Evolutionary conservation across 2,329 filamentous ascomycete species (phyloP).

Genomic region (Gaeumannomyces sp.): DNA sequence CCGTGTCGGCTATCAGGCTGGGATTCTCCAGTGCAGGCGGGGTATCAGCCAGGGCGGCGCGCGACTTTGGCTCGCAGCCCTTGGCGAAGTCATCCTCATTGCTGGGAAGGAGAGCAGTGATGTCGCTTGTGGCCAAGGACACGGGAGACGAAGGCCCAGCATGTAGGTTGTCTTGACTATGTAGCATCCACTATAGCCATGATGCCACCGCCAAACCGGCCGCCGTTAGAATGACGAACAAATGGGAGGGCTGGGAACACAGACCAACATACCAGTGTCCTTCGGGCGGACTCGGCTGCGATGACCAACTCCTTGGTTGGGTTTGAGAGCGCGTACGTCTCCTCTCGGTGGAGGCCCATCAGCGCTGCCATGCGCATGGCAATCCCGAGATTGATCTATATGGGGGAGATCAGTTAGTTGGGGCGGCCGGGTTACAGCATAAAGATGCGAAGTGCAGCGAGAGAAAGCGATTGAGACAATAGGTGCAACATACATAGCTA

Average conservation of each 20-base stretch:
- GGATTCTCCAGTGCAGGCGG: slow-evolving; percentile 42
- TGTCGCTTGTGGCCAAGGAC: slow-evolving; percentile 45
- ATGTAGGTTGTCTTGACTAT: slow-evolving; percentile 52
- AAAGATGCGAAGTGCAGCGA: no score
- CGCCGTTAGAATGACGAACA: no score
- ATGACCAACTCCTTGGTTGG: slow-evolving; percentile 39
- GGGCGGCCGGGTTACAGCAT: neutral
- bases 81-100: slow-evolving; percentile 45
- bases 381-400: slow-evolving; percentile 49
- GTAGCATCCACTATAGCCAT: slow-evolving; percentile 47
- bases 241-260: slow-evolving; percentile 6
- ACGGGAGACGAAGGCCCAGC: slow-evolving; percentile 46
- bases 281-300: slow-evolving; percentile 48
- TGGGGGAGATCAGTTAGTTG: slow-evolving; percentile 6
- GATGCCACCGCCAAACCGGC: neutral
- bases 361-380: slow-evolving; percentile 49
- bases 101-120: slow-evolving; percentile 47
- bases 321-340: slow-evolving; percentile 41
- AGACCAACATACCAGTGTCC: slow-evolving; percentile 41
- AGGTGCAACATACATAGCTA: slow-evolving; percentile 49
- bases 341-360: slow-evolving; percentile 49
- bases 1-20: slow-evolving; percentile 32
- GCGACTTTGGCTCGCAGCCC: slow-evolving; percentile 39
- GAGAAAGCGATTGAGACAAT: neutral
- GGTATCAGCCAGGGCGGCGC: slow-evolving; percentile 48